Conservation (phyloP, 2,329 filamentous ascomycete species). For the Lecanicillium sp. region DNA sequence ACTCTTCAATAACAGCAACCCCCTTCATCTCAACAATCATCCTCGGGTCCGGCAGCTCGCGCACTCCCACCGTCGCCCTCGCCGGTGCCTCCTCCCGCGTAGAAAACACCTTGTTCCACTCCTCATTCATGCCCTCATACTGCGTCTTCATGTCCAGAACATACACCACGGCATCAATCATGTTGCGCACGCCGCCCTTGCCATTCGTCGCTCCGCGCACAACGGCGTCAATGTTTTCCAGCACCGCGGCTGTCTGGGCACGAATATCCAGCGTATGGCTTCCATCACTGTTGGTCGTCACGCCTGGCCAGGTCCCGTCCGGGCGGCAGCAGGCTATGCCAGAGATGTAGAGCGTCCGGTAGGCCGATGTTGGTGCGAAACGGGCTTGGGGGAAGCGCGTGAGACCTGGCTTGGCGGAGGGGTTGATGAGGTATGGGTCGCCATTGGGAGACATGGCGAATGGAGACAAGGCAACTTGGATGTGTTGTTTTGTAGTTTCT, state of each 20-base stretch:
- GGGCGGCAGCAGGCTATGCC: slow-evolving; percentile 25
- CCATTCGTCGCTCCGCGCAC: slow-evolving; percentile 27
- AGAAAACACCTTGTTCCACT: slow-evolving; percentile 35
- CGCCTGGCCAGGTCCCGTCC: slow-evolving; percentile 27
- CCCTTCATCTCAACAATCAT: slow-evolving; percentile 25
- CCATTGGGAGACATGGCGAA: slow-evolving; percentile 24
- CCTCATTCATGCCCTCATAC: slow-evolving; percentile 35
- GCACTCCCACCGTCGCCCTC: slow-evolving; percentile 22
- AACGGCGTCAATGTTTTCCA: slow-evolving; percentile 27
- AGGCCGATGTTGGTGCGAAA: slow-evolving; percentile 18
- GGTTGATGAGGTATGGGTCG: slow-evolving; percentile 23
- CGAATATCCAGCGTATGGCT: slow-evolving; percentile 24
- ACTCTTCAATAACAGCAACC: slow-evolving; percentile 18
- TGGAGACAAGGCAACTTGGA: no score
- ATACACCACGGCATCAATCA: slow-evolving; percentile 32
- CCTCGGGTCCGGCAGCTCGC: slow-evolving; percentile 21
- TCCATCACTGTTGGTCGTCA: slow-evolving; percentile 26
- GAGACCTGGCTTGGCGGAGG: slow-evolving; percentile 16
- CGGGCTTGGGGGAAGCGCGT: slow-evolving; percentile 27
- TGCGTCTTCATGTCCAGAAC: slow-evolving; percentile 31
- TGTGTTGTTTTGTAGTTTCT: no score
- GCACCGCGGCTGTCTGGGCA: slow-evolving; percentile 28
- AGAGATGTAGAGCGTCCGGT: slow-evolving; percentile 30
- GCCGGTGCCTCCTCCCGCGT: slow-evolving; percentile 27
- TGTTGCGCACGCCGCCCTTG: slow-evolving; percentile 25